Conservation (phyloP, 441 rosid genomes). For the Omphalea diandra region DNA sequence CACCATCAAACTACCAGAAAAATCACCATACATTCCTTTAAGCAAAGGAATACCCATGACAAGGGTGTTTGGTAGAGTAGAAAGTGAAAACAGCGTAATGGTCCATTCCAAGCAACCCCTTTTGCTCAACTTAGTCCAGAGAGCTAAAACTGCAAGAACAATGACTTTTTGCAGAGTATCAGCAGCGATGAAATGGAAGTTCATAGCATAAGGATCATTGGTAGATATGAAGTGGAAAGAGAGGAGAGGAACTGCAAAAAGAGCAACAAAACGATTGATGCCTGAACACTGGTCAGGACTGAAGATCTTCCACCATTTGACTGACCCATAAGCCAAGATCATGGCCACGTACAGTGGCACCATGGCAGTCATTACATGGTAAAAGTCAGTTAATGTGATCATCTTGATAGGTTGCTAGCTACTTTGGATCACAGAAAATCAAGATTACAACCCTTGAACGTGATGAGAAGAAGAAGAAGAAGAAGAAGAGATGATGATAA, state of each 20-base stretch:
- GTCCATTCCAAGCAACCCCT: too few species aligned
- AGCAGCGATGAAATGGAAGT: constrained; percentile 68
- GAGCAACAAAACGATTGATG: constrained; percentile 75
- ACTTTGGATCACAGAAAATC: not conserved
- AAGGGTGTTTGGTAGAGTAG: too few species aligned
- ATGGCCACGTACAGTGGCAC: constrained; percentile 82
- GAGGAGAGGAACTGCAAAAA: constrained; percentile 69
- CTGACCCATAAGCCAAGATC: constrained; percentile 72
- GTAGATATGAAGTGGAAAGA: constrained; percentile 68
- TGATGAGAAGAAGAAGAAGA: too few species aligned
- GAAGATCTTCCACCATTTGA: constrained; percentile 81
- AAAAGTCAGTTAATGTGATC: constrained; percentile 58
- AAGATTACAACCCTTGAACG: not conserved
- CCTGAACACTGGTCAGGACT: constrained; percentile 76
- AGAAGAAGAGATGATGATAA: not conserved
- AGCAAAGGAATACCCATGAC: too few species aligned
- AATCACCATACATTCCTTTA: too few species aligned
- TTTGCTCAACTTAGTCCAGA: constrained; percentile 47
- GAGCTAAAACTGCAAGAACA: constrained; percentile 37
- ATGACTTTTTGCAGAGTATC: constrained; percentile 64
- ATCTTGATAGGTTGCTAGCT: constrained; percentile 24
- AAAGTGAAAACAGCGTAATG: too few species aligned
- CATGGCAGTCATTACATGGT: constrained; percentile 81
- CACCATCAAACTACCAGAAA: too few species aligned
- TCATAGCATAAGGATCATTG: constrained; percentile 60